Evolutionary conservation across 495 filamentous ascomycete genomes (phyloP).

Genomic region (Aspergillus sparsus): DNA sequence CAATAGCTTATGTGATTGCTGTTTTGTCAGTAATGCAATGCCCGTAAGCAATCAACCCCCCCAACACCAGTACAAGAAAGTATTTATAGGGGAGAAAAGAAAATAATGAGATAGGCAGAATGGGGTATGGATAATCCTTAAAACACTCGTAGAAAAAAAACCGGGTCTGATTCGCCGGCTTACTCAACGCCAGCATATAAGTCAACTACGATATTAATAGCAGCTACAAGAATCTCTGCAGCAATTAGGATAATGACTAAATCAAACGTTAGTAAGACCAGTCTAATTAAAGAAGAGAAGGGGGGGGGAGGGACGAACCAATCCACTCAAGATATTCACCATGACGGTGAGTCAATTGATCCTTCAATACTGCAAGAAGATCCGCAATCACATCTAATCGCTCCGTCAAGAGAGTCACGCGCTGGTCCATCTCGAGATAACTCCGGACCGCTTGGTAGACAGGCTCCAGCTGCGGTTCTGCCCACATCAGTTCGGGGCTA

Average conservation of each 20-base stretch:
- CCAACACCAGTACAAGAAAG: not conserved
- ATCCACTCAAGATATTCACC: conserved; percentile 97
- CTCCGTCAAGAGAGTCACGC: conserved; percentile 87
- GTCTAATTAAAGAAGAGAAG: conserved; percentile 7
- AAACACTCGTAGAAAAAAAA: not conserved
- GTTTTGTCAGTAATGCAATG: not conserved
- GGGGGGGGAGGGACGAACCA: conserved; percentile 53
- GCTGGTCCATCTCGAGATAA: conserved; percentile 97
- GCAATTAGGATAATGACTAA: conserved; percentile 92
- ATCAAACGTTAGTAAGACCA: conserved; percentile 12
- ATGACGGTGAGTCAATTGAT: conserved; percentile 94
- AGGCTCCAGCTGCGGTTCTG: conserved; percentile 92
- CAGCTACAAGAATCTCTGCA: conserved; percentile 91
- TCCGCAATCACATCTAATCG: conserved; percentile 92
- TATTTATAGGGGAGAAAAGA: not conserved
- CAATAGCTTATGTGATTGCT: not conserved
- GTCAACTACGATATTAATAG: conserved; percentile 94
- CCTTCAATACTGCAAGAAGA: conserved; percentile 89
- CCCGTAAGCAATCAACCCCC: not conserved
- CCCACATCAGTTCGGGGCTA: conserved; percentile 97
- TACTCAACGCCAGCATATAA: conserved; percentile 82
- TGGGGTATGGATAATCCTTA: not conserved
- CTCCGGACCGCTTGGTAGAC: conserved; percentile 92
- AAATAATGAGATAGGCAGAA: not conserved
- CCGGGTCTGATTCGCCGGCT: not conserved